These are phyloP conservation scores for Sporothrix globosa DNA, from an alignment of 2,329 filamentous ascomycete genomes.

Conservation along the genomic window DNA sequence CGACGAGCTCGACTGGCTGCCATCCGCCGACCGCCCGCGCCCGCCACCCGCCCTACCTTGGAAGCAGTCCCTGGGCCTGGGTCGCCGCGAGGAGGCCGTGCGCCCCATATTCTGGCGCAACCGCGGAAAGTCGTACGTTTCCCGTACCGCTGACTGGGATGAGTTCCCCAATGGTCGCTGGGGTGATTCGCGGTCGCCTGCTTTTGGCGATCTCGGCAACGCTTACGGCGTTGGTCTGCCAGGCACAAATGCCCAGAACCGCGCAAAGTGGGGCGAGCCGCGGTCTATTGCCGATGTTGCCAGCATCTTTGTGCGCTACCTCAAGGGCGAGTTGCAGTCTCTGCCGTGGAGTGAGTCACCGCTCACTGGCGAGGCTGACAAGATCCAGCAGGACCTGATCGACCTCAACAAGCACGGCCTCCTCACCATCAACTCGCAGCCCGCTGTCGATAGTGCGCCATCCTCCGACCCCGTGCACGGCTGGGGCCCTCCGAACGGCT, in stretches of 20 bases:
- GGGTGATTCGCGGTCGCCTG: conserved; percentile 95
- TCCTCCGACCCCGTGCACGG: conserved; percentile 85
- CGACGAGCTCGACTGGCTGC: conserved; percentile 82
- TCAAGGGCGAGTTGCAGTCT: conserved; percentile 76
- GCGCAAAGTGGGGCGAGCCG: conserved; percentile 91
- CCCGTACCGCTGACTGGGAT: conserved; percentile 97
- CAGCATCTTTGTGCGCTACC: conserved; percentile 80
- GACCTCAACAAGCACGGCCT: conserved; percentile 83
- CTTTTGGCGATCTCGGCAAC: conserved; percentile 91
- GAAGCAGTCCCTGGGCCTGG: conserved; percentile 89
- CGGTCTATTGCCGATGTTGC: conserved; percentile 78
- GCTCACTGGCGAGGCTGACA: conserved; percentile 79
- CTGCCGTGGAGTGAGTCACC: conserved; percentile 93
- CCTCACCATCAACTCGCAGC: conserved; percentile 96
- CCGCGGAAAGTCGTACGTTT: conserved; percentile 91
- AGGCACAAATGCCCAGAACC: conserved; percentile 93
- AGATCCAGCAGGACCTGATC: conserved; percentile 76
- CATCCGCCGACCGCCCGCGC: conserved; percentile 74
- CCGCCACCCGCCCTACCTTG: conserved; percentile 86
- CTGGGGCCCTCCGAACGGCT: conserved; percentile 93
- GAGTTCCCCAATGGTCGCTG: conserved; percentile 98
- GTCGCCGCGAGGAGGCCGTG: conserved; percentile 89
- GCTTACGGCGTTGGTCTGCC: conserved; percentile 91
- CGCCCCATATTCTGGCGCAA: conserved; percentile 99
- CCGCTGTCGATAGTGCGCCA: conserved; percentile 86